These are phyloP conservation scores for Aspergillus biplanus DNA, from an alignment of 495 filamentous ascomycete genomes.

Conservation along the genomic window DNA sequence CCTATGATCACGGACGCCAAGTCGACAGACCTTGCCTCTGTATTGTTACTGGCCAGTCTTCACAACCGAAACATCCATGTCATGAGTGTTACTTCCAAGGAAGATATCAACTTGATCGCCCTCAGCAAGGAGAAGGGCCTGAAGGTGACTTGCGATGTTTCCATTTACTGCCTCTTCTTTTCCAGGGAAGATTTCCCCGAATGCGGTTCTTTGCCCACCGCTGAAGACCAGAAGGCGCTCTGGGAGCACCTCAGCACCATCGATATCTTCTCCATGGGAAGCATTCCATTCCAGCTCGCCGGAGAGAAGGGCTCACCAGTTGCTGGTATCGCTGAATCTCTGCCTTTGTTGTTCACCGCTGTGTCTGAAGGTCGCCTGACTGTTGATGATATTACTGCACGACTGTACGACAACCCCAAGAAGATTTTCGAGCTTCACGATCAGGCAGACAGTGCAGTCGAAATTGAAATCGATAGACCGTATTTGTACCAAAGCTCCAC, in stretches of 20 bases:
- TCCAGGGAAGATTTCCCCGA: conserved; percentile 74
- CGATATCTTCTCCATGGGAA: conserved; percentile 84
- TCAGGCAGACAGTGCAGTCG: conserved; percentile 71
- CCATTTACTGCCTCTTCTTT: conserved; percentile 79
- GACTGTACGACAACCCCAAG: conserved; percentile 81
- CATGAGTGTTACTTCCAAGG: conserved; percentile 79
- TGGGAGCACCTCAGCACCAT: conserved; percentile 80
- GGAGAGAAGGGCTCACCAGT: conserved; percentile 59
- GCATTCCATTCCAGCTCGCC: conserved; percentile 79
- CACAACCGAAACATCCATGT: conserved; percentile 85
- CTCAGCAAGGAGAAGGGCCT: conserved; percentile 82
- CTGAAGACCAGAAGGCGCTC: conserved; percentile 73
- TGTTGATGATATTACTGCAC: conserved; percentile 69
- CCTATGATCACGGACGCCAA: conserved; percentile 86
- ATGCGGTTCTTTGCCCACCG: conserved; percentile 67
- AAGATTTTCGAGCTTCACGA: conserved; percentile 87
- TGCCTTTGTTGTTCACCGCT: conserved; percentile 79
- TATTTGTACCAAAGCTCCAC: conserved; percentile 59
- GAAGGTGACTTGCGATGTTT: conserved; percentile 84
- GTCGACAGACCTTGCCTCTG: conserved; percentile 79
- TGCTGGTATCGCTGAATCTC: conserved; percentile 74
- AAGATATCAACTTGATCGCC: conserved; percentile 80
- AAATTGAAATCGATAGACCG: conserved; percentile 73
- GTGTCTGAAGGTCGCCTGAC: conserved; percentile 76
- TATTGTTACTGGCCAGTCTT: conserved; percentile 78